Evolutionary conservation across 257 asterid species (phyloP).

Genomic region (Asclepias syriaca): DNA sequence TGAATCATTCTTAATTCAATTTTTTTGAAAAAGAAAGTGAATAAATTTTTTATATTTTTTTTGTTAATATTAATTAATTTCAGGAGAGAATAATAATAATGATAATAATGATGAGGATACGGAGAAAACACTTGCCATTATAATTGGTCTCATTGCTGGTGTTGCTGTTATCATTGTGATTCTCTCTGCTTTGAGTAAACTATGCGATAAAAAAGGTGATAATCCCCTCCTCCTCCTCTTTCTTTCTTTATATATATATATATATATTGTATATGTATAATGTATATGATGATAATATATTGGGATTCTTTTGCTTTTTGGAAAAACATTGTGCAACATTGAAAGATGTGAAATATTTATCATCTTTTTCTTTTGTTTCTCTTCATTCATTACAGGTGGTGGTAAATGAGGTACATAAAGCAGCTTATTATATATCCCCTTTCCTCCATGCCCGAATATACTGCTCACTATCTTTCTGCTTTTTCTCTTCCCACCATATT

Average conservation of each 20-base stretch:
- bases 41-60: too few relatives aligned
- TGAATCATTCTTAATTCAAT: too few relatives aligned
- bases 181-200: conserved; percentile 62
- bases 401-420: conserved; percentile 26
- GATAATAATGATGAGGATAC: conserved; percentile 47
- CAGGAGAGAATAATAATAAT: background rate
- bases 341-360: background rate
- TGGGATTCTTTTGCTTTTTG: background rate
- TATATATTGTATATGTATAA: too few relatives aligned
- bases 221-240: background rate
- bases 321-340: background rate
- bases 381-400: conserved; percentile 23
- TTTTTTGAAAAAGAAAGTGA: too few relatives aligned
- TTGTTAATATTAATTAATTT: background rate
- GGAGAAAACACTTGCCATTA: conserved; percentile 74
- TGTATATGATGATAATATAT: too few relatives aligned
- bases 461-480: conserved; percentile 8
- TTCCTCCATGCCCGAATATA: conserved; percentile 13
- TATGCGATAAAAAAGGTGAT: conserved; percentile 47
- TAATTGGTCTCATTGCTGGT: conserved; percentile 75
- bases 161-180: conserved; percentile 72
- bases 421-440: background rate
- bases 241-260: too few relatives aligned
- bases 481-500: conserved; percentile 6
- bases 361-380: conserved; percentile 8